Evolutionary conservation across 2,329 filamentous ascomycete genomes (phyloP), one percentile per base, ranked within the genome.

Genomic region (Pseudocercospora vitis): DNA sequence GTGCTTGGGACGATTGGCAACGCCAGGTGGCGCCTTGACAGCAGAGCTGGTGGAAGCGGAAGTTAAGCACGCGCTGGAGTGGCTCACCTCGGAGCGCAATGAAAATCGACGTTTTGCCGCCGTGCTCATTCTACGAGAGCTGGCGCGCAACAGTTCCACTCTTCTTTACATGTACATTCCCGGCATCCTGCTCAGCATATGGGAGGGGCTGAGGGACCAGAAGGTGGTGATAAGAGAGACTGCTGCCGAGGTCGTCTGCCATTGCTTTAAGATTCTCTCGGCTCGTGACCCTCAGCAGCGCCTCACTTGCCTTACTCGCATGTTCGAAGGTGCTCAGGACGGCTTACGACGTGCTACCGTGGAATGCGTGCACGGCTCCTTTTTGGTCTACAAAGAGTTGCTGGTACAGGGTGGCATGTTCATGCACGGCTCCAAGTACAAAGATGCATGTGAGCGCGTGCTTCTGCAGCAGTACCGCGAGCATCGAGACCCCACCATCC

Each of bases 371-470:
- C 95, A 99, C 69, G 94, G 90, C n/a, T 96, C 92, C 1, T 80
- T 99, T 33, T 80, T 99, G 16, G 91, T 95, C 1, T 81, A 97
- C 65, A 95, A 92, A 70, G 92, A 97, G 73, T 81, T 99, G 44
- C 83, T 99, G 14, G 84, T 94, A 59, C 92, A 96, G 70, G 94
- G 94, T 49, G 91, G 91, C 64, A 99, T 99, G 92, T 99, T 95
- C 72, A 97, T 99, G 94, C 91, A 96, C 66, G 89, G 91, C 32
- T 85, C 91, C 33, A 73, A 74, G 68, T 99, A 97, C 71, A 84
- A 87, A 54, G 89, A 95, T 63, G 87, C 90, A 8, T 97, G 92
- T 70, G 94, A 99, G 58, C 91, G 94, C 59, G 89, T 96, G 29
- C 85, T 92, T 61, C 48, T 56, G 21, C 66, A 63, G 50, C 87